Evolutionary conservation across 331 rosid genomes (phyloP).

Genomic region (Spiraea crenata): DNA sequence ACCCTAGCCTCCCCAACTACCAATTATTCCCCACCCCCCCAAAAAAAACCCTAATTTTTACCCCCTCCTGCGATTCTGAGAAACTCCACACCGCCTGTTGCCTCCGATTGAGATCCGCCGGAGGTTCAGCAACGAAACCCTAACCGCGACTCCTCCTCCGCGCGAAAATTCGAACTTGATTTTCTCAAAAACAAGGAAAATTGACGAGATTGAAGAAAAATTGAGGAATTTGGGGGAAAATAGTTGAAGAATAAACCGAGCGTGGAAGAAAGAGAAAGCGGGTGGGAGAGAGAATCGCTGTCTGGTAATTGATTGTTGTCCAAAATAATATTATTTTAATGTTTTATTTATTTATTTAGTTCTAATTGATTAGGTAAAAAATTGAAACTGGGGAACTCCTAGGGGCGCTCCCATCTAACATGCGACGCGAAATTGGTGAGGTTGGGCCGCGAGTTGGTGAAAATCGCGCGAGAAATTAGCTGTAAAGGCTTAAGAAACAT

Average conservation of each 20-base stretch:
- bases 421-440: neutral
- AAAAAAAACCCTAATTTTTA: neutral
- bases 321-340: neutral
- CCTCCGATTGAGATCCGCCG: neutral
- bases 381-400: too few species aligned
- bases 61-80: neutral
- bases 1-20: conserved; percentile 1
- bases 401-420: neutral
- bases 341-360: neutral
- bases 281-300: conserved; percentile 29
- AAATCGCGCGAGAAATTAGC: neutral
- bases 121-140: conserved; percentile 4
- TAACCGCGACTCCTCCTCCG: neutral
- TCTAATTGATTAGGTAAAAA: neutral
- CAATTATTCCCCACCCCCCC: neutral
- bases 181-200: neutral
- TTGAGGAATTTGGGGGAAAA: neutral
- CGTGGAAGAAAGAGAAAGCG: conserved; percentile 1
- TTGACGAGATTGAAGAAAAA: neutral
- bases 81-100: neutral
- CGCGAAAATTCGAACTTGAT: neutral
- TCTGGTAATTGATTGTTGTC: conserved; percentile 7
- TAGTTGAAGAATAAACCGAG: conserved; percentile 7
- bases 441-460: neutral
- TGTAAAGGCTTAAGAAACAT: neutral